Base-by-base conservation (phyloP, 257 asterid genomes). In the Plantago ovata region DNA sequence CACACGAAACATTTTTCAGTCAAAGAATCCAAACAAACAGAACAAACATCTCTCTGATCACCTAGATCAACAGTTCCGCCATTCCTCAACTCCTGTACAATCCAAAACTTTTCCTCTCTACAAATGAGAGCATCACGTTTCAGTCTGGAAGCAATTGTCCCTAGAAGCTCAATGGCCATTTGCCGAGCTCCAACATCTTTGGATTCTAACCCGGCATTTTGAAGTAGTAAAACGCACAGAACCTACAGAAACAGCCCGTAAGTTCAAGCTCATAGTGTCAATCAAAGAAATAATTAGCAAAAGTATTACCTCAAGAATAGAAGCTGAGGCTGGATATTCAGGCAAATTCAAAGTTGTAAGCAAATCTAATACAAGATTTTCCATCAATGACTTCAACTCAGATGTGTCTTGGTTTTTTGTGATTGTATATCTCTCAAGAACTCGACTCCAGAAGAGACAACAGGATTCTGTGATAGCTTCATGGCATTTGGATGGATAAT, bases 81-180 rank as follows among this genome's bases (percentile, higher is more conserved):
- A 47, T 63, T 74, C 70, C 74, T 68, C 68, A 86, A 66, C 71
- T 75, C 91, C 58, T 77, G 81, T 42, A 84, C 86, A 55, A 86
- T 75, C 99, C 99, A 93, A 82, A 80, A 89, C 61, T 72, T 83
- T 57, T 89, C 95, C 70, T 75, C 76, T 77, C 78, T 80, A 68
- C 81, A 82, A 38, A 77, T 66, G 49, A 78, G 85, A 50, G 95
- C 97, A 70, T 93, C 99, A 58, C 77, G 89, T 73, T 93, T 93
- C 77, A 93, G 73, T 80, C 99, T 81, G 38, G 99, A 94, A 64
- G 95, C 99, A 74, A 93, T 83, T 43, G 96, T 86, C 53, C 99
- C 99, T 74, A 93, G 95, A 69, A 93, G 89, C 73, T 93, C 99
- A 79, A 93, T 93, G 76, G 97, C 95, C 96, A 93, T 84, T 40